A percentile compares a stretch with the other conserved stretches of the same genome.
These are phyloP conservation scores for Nemania diffusa DNA, from an alignment of 2,329 filamentous ascomycete genomes.

Conservation along the genomic window DNA sequence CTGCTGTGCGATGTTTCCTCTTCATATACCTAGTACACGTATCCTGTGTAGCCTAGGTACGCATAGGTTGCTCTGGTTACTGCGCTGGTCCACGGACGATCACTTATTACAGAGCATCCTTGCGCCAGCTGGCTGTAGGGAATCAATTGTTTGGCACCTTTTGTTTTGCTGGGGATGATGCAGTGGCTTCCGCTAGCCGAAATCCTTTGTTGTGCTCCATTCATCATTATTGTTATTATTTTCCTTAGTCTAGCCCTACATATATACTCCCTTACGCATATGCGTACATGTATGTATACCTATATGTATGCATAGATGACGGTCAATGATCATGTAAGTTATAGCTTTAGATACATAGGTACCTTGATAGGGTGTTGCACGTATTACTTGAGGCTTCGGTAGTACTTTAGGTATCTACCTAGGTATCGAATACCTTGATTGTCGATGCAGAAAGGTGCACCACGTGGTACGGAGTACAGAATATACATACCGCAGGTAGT, in stretches of 20 bases:
- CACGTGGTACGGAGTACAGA: not conserved
- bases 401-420: not conserved
- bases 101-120: not conserved
- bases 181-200: not conserved
- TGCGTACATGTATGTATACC: no score
- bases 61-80: not conserved
- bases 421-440: no score
- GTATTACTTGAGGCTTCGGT: not conserved
- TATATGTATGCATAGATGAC: not conserved
- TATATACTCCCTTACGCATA: no score
- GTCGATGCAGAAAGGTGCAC: not conserved
- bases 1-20: constrained; percentile 5
- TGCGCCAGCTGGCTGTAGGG: not conserved
- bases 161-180: not conserved
- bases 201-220: not conserved
- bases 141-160: not conserved
- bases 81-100: not conserved
- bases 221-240: not conserved
- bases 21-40: not conserved
- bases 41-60: no score
- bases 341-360: not conserved
- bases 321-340: not conserved
- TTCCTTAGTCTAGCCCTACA: no score
- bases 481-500: not conserved
- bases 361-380: not conserved